Evolutionary conservation across 108 stramenopile species (phyloP).

Genomic region (Skeletonema potamos): DNA sequence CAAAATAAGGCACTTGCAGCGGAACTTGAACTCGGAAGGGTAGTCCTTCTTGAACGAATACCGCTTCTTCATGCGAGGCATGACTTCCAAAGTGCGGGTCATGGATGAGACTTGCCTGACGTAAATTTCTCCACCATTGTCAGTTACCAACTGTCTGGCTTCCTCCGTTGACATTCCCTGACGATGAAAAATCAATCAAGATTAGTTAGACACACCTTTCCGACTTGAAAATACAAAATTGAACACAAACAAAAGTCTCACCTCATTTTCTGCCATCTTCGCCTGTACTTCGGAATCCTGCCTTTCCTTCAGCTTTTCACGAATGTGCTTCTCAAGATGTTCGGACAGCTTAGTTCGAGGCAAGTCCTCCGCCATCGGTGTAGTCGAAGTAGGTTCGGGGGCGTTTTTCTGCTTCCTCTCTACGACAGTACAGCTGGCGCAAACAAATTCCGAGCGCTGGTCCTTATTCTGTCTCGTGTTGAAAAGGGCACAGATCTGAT

Average conservation of each 20-base stretch:
- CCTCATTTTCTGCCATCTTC: constrained; percentile 57
- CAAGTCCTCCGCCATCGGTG: constrained; percentile 91
- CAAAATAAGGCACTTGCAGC: constrained; percentile 91
- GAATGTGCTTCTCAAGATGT: constrained; percentile 79
- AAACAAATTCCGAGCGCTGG: constrained; percentile 85
- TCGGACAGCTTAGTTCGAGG: constrained; percentile 89
- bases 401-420: constrained; percentile 77
- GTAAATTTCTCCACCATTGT: constrained; percentile 82
- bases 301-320: constrained; percentile 52
- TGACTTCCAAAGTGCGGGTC: constrained; percentile 84
- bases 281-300: constrained; percentile 45
- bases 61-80: constrained; percentile 85
- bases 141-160: constrained; percentile 56
- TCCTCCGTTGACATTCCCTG: constrained; percentile 69
- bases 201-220: neutral
- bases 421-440: constrained; percentile 84
- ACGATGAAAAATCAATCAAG: constrained; percentile 2
- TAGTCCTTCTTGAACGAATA: constrained; percentile 89
- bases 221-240: constrained; percentile 6
- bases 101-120: constrained; percentile 91
- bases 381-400: constrained; percentile 68
- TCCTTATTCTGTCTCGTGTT: constrained; percentile 95
- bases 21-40: constrained; percentile 86
- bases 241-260: constrained; percentile 11
- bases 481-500: constrained; percentile 99